Percentiles rank a stretch among this genome's conserved stretches.
Conservation (phyloP, 352 stramenopile genomes). For the Globisporangium paroecandrum region DNA sequence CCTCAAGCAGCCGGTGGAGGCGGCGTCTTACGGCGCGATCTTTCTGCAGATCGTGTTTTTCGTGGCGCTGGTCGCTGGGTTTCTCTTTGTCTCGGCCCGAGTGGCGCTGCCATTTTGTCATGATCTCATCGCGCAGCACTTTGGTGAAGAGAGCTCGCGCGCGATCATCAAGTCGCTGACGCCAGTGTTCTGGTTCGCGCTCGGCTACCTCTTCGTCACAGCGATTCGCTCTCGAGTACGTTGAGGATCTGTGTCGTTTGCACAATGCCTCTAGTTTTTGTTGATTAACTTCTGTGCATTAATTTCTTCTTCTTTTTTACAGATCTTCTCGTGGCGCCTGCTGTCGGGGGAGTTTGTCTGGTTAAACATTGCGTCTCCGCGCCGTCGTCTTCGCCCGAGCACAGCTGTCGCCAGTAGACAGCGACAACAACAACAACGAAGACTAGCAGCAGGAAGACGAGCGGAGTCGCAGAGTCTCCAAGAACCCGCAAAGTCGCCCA, state of each 20-base stretch:
- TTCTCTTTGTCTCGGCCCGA: conserved; percentile 9
- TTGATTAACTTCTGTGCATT: background rate
- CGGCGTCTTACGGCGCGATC: conserved; percentile 13
- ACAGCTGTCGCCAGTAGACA: background rate
- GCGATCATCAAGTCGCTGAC: conserved; percentile 29
- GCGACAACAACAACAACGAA: conserved; percentile 11
- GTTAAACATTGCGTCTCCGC: conserved; percentile 21
- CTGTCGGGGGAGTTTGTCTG: conserved; percentile 42
- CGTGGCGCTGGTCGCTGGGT: conserved; percentile 6
- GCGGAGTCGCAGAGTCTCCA: background rate
- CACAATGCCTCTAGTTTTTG: no score
- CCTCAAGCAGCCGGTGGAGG: conserved; percentile 8
- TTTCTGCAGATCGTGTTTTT: conserved; percentile 20
- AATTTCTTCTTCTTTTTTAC: background rate
- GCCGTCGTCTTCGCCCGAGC: conserved; percentile 8
- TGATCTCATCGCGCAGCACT: conserved; percentile 22
- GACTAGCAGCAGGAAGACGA: conserved; percentile 10
- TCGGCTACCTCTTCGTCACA: conserved; percentile 47
- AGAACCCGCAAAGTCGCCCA: conserved; percentile 18
- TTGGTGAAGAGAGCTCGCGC: conserved; percentile 26
- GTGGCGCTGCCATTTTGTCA: conserved; percentile 25
- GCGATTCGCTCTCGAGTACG: conserved; percentile 41
- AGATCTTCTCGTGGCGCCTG: conserved; percentile 56
- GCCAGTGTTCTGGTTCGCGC: conserved; percentile 52
- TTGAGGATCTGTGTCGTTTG: background rate